These are phyloP conservation scores for Aspergillus sclerotiicarbonarius DNA, from an alignment of 495 filamentous ascomycete genomes.

Conservation along the genomic window DNA sequence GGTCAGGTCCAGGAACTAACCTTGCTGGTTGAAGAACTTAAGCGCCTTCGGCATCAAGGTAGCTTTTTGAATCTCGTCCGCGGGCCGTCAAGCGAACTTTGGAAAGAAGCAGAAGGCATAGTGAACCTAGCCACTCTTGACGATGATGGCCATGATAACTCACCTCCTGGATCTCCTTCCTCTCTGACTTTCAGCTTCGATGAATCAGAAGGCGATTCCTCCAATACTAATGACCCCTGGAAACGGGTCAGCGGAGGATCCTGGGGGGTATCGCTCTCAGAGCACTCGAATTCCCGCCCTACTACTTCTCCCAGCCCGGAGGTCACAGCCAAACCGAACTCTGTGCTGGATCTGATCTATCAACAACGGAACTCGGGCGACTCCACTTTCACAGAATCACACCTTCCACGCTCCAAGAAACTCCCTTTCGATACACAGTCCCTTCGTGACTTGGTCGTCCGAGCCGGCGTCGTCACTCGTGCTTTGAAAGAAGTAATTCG, in stretches of 20 bases:
- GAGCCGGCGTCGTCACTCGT: constrained; percentile 73
- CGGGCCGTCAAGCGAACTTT: constrained; percentile 62
- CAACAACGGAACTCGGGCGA: constrained; percentile 57
- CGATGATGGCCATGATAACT: constrained; percentile 60
- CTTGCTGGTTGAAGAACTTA: constrained; percentile 75
- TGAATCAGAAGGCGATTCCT: constrained; percentile 59
- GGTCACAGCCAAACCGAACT: constrained; percentile 65
- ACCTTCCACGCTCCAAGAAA: constrained; percentile 61
- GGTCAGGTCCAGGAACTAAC: constrained; percentile 85
- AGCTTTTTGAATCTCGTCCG: constrained; percentile 62
- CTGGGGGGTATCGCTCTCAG: constrained; percentile 30
- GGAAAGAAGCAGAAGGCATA: constrained; percentile 86
- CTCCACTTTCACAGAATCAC: constrained; percentile 40
- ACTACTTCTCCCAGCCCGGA: constrained; percentile 26
- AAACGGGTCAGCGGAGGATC: constrained; percentile 38
- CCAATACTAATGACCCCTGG: constrained; percentile 28
- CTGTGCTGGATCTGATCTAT: constrained; percentile 82
- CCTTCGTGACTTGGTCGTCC: constrained; percentile 79
- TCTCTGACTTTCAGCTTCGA: constrained; percentile 55
- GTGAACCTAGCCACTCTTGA: constrained; percentile 82
- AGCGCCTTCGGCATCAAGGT: constrained; percentile 62
- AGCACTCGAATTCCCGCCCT: constrained; percentile 18
- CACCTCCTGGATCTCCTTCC: constrained; percentile 50
- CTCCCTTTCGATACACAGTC: constrained; percentile 91
- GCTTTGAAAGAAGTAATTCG: constrained; percentile 73